Percentiles rank a stretch among this genome's conserved stretches.
Conservation (phyloP, 768 basidiomycete genomes). For the Leccinum uliginosum region DNA sequence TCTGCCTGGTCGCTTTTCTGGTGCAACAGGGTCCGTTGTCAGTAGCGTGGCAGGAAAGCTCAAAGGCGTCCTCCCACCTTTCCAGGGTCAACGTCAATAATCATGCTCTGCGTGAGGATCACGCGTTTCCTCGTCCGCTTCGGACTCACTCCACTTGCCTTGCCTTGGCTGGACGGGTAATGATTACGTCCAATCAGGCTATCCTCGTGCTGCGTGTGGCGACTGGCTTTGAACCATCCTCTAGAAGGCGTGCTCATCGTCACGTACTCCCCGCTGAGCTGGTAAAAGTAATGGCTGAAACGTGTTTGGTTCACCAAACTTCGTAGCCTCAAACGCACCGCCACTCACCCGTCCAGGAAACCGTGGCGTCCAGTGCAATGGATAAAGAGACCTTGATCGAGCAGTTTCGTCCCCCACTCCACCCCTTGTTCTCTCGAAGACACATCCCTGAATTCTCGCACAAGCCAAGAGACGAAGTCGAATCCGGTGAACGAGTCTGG, state of each 20-base stretch:
- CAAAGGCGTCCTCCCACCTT: slow-evolving; percentile 44
- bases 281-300: slow-evolving; percentile 83
- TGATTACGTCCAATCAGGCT: slow-evolving; percentile 30
- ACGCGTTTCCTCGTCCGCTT: slow-evolving; percentile 55
- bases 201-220: slow-evolving; percentile 44
- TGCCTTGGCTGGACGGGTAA: slow-evolving; percentile 35
- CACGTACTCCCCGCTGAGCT: slow-evolving; percentile 71
- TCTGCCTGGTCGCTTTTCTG: slow-evolving; percentile 86
- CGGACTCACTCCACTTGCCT: slow-evolving; percentile 35
- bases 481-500: slow-evolving; percentile 84
- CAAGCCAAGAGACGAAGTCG: slow-evolving; percentile 88
- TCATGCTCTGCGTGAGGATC: slow-evolving; percentile 83
- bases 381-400: slow-evolving; percentile 81
- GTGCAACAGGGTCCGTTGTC: slow-evolving; percentile 11
- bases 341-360: slow-evolving; percentile 79
- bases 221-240: slow-evolving; percentile 60
- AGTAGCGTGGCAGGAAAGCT: slow-evolving; percentile 1
- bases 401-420: slow-evolving; percentile 73
- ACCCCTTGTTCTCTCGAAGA: slow-evolving; percentile 74
- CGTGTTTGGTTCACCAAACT: slow-evolving; percentile 2
- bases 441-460: slow-evolving; percentile 88
- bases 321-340: not conserved
- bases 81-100: slow-evolving; percentile 79
- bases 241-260: slow-evolving; percentile 60
- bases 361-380: slow-evolving; percentile 76